These are phyloP conservation scores for Naganishia randhawae DNA, from an alignment of 768 basidiomycete species.

Conservation along the genomic window DNA sequence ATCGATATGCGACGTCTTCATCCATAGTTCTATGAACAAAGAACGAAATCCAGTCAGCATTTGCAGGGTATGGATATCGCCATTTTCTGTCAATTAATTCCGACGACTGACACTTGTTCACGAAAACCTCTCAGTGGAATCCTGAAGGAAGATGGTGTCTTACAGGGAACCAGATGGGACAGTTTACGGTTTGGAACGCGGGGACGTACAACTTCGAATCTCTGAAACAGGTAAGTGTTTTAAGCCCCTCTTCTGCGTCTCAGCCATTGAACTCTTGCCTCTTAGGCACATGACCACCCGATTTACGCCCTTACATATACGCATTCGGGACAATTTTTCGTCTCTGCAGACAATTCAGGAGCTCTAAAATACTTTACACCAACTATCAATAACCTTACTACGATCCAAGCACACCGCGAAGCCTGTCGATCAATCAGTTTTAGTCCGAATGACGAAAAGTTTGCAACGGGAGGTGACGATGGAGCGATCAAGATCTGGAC, in stretches of 20 bases:
- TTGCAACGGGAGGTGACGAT: constrained; percentile 94
- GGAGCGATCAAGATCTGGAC: constrained; percentile 92
- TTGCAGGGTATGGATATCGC: constrained; percentile 66
- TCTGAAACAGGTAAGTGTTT: constrained; percentile 67
- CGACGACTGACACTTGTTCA: too few relatives aligned
- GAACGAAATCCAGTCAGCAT: constrained; percentile 95
- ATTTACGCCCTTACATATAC: constrained; percentile 86
- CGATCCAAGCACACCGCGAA: constrained; percentile 90
- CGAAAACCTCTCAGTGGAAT: constrained; percentile 68
- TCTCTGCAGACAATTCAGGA: constrained; percentile 86
- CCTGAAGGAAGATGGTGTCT: constrained; percentile 89
- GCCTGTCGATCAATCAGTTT: constrained; percentile 87
- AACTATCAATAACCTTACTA: constrained; percentile 97
- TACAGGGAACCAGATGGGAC: constrained; percentile 92
- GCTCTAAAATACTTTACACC: constrained; percentile 98
- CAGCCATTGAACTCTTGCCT: not conserved
- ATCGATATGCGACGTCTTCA: constrained; percentile 91
- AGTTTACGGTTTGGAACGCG: constrained; percentile 99
- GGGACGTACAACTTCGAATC: constrained; percentile 99
- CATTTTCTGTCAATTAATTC: not conserved
- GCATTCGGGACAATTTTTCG: constrained; percentile 87
- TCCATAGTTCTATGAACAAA: constrained; percentile 98
- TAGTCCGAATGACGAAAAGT: constrained; percentile 83
- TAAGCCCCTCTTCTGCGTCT: not conserved
- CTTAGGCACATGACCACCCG: constrained; percentile 79